These are phyloP conservation scores for Plantago elongata DNA, from an alignment of 257 asterid genomes.

Conservation along the genomic window DNA sequence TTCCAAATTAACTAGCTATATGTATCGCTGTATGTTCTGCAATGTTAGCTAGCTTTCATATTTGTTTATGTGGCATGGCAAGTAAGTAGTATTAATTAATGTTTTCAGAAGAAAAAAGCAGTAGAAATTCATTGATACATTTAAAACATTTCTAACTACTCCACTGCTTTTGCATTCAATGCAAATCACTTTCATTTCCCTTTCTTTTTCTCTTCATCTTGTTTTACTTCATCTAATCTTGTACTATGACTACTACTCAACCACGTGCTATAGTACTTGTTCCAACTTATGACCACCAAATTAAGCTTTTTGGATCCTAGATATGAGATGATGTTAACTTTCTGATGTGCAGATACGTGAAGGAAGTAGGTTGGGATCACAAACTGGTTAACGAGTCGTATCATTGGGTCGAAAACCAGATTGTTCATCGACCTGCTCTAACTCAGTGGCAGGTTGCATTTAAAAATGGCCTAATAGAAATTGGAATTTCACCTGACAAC, in stretches of 20 bases:
- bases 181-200: constrained; percentile 5
- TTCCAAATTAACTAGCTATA: no score
- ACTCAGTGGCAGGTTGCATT: constrained; percentile 77
- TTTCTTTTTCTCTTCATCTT: background rate
- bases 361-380: constrained; percentile 75
- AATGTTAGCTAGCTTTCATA: no score
- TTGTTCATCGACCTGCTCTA: constrained; percentile 68
- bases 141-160: constrained; percentile 30
- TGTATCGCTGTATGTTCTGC: no score
- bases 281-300: no score
- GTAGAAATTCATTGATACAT: constrained; percentile 19
- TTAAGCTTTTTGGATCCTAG: no score
- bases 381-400: constrained; percentile 80
- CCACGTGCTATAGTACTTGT: no score
- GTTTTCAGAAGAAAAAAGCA: background rate
- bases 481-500: constrained; percentile 85
- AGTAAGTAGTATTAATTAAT: no score
- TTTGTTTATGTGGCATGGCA: no score
- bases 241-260: no score
- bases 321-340: no score
- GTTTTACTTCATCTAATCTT: no score
- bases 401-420: constrained; percentile 93
- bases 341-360: constrained; percentile 48
- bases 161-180: constrained; percentile 15
- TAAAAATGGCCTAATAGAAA: constrained; percentile 69